Evolutionary conservation across 768 basidiomycete species (phyloP), one percentile per base, ranked within the genome.

Genomic region (Lyophyllum decastes): DNA sequence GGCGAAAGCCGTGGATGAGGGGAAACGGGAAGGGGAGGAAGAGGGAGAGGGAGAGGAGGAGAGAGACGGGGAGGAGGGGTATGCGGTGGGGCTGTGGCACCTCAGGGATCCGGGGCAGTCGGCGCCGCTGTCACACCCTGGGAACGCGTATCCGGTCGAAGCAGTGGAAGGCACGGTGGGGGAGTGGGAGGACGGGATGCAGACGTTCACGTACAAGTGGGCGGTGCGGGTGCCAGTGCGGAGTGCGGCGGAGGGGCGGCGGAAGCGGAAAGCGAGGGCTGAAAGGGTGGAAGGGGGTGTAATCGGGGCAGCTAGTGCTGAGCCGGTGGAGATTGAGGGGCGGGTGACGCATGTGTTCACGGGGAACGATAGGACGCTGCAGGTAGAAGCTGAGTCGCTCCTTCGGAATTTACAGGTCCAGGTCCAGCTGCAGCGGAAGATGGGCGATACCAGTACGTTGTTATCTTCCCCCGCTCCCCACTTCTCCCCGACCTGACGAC

Each of bases 331-430:
- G n/a, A n/a, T n/a, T n/a, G n/a, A n/a, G n/a, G 67, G 68, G 2
- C 66, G 46, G 17, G 68, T 77, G 16, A 71, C 72, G 22, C 82
- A 84, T 55, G 57, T 85, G 43, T 84, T 82, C 60, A 80, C 79
- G 0, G 71, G 79, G n/a, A 84, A 84, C 57, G 60, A 69, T 16
- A 62, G 66, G n/a, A 30, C 51, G 2, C 64, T 82, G 45, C 83
- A 84, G 61, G 53, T 40, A 45, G 69, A 71, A 1, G 73, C 81
- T 12, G 73, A 73, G 2, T 52, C 45, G 6, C 61, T 82, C 26
- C 66, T 84, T 4, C 62, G 66, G 22, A 64, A 63, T 14, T 70
- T 84, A 14, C 83, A 85, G 62, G 35, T 68, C 0, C 49, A 68
- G 24, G 70, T 77, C 0, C 58, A 72, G 67, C 34, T 79, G 45